Evolutionary conservation across 75 land plant species (phyloP), one percentile per base, ranked within the genome.

Genomic region (Picea glauca): DNA sequence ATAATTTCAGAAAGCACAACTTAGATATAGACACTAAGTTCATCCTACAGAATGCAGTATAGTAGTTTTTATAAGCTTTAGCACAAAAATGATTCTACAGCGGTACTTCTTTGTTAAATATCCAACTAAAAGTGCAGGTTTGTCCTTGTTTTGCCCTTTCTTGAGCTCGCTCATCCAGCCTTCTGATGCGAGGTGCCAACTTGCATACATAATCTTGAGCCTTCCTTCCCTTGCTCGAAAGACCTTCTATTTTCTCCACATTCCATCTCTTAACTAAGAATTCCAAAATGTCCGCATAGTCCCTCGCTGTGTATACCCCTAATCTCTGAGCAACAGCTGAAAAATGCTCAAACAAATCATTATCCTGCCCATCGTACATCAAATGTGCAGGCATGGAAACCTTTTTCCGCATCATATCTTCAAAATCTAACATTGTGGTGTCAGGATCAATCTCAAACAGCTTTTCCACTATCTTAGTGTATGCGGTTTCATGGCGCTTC

Each of bases 401-500:
- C 70, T 85, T 85, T 58, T 85, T 85, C 77, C 60, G 60, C 87
- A 85, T 85, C 87, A 85, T 85, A 72, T 83, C 83, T 21, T 57
- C 86, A 20, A 88, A 87, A 17, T 83, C 85, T 17, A 87, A 18
- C 76, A 88, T 75, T 5, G 90, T 68, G 15, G 83, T 83, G 62
- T 81, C 64, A 1, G 90, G 89, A 79, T 88, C 90, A 23, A 88
- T 15, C 81, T 88, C 90, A 58, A 87, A 87, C 13, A 88, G 83
- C 86, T 90, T 90, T 74, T 89, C 92, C 58, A 89, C 91, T 0
- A 90, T 90, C 78, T 83, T 88, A 2, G 90, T 81, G 72, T 90
- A 90, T 0, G 91, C 91, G 31, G 77, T 82, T 50, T 85, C 88
- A 23, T 88, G 83, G 74, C 91, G 84, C 58, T 86, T 86, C 81